Evolutionary conservation across 805 yeast species (phyloP).

Genomic region (Metschnikowia drakensbergensis): DNA sequence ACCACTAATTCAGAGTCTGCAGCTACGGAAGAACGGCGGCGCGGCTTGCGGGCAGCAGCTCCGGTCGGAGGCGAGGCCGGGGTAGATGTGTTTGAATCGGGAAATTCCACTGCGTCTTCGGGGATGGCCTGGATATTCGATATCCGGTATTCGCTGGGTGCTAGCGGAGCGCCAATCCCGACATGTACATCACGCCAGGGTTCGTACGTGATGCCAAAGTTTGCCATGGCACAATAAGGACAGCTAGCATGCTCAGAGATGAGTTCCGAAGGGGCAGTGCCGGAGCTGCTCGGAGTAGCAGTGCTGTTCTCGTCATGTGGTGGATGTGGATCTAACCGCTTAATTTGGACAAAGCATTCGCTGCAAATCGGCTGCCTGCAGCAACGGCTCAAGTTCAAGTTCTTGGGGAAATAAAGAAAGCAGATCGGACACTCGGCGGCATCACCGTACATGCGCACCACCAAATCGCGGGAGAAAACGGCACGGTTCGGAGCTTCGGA

Average conservation of each 20-base stretch:
- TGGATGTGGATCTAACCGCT: slow-evolving; percentile 87
- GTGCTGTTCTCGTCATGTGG: slow-evolving; percentile 60
- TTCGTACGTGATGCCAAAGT: slow-evolving; percentile 80
- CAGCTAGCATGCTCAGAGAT: slow-evolving; percentile 87
- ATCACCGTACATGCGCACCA: slow-evolving; percentile 58
- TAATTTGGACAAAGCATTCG: slow-evolving; percentile 95
- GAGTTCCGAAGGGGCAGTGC: slow-evolving; percentile 53
- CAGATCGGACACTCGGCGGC: slow-evolving; percentile 93
- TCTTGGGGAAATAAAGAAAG: slow-evolving; percentile 77
- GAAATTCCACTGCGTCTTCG: slow-evolving; percentile 7
- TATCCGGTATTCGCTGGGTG: slow-evolving; percentile 35
- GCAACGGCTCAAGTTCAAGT: slow-evolving; percentile 77
- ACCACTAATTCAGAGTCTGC: slow-evolving; percentile 67
- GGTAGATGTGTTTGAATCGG: slow-evolving; percentile 4
- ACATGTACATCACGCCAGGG: slow-evolving; percentile 52
- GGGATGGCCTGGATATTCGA: slow-evolving; percentile 11
- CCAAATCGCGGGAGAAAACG: slow-evolving; percentile 43
- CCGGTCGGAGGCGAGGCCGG: background rate
- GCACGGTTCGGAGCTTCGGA: slow-evolving; percentile 1
- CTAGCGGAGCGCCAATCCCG: slow-evolving; percentile 55
- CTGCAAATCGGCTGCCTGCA: slow-evolving; percentile 92
- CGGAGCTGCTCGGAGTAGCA: slow-evolving; percentile 28
- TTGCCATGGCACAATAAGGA: slow-evolving; percentile 87
- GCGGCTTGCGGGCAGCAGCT: slow-evolving; percentile 8
- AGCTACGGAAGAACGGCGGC: slow-evolving; percentile 49